These are phyloP conservation scores for Lentinula novae-zelandiae DNA, from an alignment of 1,284 basidiomycete genomes.

Conservation along the genomic window DNA sequence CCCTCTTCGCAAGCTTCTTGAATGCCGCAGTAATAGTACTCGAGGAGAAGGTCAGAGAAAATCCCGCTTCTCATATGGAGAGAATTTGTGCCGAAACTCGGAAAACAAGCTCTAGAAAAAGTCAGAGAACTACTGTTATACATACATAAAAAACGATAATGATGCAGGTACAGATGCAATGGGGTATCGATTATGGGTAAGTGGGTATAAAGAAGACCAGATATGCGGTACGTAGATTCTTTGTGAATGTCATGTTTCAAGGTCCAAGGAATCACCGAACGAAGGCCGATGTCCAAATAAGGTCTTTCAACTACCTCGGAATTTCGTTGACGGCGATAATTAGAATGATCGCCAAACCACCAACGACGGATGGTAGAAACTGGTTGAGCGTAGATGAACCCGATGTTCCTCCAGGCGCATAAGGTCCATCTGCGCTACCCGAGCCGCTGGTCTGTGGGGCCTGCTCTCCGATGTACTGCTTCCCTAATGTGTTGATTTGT, in stretches of 20 bases:
- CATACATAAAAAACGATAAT: too few relatives aligned
- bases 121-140: too few relatives aligned
- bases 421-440: conserved; percentile 14
- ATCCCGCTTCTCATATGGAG: too few relatives aligned
- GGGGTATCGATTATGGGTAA: too few relatives aligned
- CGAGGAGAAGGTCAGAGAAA: too few relatives aligned
- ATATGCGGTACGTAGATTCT: neutral
- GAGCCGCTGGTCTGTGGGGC: conserved; percentile 20
- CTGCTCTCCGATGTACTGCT: conserved; percentile 29
- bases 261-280: neutral
- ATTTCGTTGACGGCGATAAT: neutral
- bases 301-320: neutral
- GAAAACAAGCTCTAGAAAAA: too few relatives aligned
- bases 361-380: neutral
- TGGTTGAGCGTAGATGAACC: neutral
- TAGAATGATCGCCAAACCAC: neutral
- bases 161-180: too few relatives aligned
- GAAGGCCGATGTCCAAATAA: neutral
- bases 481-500: conserved; percentile 28
- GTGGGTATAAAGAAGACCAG: too few relatives aligned
- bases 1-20: too few relatives aligned
- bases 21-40: too few relatives aligned
- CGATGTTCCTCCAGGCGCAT: conserved; percentile 9
- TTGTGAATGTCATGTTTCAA: neutral
- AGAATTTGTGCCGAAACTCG: too few relatives aligned